Evolutionary conservation across 169 alveolate genomes (phyloP).

Genomic region (Plasmodium inui): DNA sequence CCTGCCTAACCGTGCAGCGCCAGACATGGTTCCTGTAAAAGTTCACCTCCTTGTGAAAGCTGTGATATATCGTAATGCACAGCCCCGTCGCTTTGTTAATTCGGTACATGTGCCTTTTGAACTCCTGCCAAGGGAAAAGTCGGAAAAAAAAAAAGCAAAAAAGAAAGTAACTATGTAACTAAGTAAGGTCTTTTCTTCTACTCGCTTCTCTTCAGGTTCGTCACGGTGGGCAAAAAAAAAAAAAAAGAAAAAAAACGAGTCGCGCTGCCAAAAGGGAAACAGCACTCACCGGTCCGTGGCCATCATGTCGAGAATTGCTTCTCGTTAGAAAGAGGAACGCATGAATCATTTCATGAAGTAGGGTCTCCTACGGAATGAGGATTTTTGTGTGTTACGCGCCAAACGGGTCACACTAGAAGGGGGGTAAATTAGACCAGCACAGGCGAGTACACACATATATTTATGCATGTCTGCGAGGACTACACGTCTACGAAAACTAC

Average conservation of each 20-base stretch:
- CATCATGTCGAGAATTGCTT: slow-evolving; percentile 83
- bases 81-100: slow-evolving; percentile 92
- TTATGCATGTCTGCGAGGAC: not conserved
- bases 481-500: not conserved
- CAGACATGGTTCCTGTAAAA: slow-evolving; percentile 92
- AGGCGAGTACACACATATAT: not conserved
- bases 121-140: slow-evolving; percentile 80
- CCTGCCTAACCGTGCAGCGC: slow-evolving; percentile 90
- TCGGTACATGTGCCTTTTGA: slow-evolving; percentile 89
- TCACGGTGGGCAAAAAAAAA: not conserved
- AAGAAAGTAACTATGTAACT: not conserved
- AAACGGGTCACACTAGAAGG: not conserved
- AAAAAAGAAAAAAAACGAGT: not conserved
- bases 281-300: slow-evolving; percentile 90
- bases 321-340: slow-evolving; percentile 92
- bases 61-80: slow-evolving; percentile 92
- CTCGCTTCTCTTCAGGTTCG: not conserved
- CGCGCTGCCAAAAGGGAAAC: slow-evolving; percentile 60
- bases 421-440: not conserved
- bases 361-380: slow-evolving; percentile 87
- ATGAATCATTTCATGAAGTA: slow-evolving; percentile 97
- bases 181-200: not conserved
- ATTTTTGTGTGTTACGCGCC: not conserved
- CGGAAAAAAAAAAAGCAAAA: not conserved
- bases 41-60: slow-evolving; percentile 94